Evolutionary conservation across 352 stramenopile species (phyloP), one percentile per base, ranked within the genome.

Genomic region (Globisporangium rhizosaccharum): DNA sequence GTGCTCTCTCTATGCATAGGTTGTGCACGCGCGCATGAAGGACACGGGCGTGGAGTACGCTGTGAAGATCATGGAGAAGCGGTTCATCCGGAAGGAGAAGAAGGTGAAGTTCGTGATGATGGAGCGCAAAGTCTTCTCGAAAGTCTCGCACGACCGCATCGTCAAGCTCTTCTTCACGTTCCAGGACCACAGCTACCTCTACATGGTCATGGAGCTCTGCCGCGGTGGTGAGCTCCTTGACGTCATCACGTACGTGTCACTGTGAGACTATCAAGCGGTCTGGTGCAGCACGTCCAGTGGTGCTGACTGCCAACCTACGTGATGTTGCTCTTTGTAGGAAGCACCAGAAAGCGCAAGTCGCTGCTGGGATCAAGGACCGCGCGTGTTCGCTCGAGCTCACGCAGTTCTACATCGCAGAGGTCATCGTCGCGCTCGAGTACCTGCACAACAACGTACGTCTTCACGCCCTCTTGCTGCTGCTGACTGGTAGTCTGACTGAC

Each of bases 391-490:
- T 90, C 30, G 70, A 90, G 26, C 67, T 98, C 15, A 93, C 90
- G n/a, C 75, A 83, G 54, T 97, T 97, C 58, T 94, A 98, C 65
- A 96, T 98, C 36, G 79, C 93, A 18, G 94, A 99, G 75, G 87
- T 99, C 55, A 65, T 97, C 33, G 65, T 96, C 6, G 96, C 94
- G 23, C 71, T 99, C 17, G 77, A 96, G 65, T 99, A 98, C 71
- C 73, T 99, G 48, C 96, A 98, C 68, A 84, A 82, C 37, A 90
- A 89, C 54, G 72, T 79, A 60, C 46, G 68, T 60, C 1, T 14
- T 30, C n/a, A 49, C 14, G 33, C 36, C 7, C 15, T 30, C 3
- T 37, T 48, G 20, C 23, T 44, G 39, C 3, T 53, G 8, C 18
- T 55, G 33, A 51, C 52, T 30, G 15, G 14, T 52, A 45, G 53